A percentile compares a stretch with the other conserved stretches of the same genome.
Conservation (phyloP, 257 asterid genomes). For the Nicotiana otophora region DNA sequence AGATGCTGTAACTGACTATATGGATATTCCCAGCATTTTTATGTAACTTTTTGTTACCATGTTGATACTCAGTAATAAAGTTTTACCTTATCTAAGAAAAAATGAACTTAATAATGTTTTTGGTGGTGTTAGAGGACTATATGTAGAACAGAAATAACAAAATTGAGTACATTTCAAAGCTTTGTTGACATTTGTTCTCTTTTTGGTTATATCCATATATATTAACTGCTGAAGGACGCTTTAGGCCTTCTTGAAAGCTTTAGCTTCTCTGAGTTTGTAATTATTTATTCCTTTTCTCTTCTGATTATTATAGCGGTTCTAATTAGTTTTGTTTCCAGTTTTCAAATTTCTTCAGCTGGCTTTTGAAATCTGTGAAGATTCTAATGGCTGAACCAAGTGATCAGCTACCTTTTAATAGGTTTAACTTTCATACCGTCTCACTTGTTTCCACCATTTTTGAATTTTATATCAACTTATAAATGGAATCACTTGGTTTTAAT, state of each 20-base stretch:
- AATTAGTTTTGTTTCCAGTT: conserved; percentile 48
- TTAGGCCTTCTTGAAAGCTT: neutral
- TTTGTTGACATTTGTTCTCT: neutral
- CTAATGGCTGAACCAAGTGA: conserved; percentile 95
- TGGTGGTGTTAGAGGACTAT: neutral
- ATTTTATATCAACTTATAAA: conserved; percentile 10
- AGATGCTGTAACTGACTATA: too few relatives aligned
- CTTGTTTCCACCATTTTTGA: conserved; percentile 11
- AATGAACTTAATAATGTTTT: neutral
- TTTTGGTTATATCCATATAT: too few relatives aligned
- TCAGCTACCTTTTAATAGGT: conserved; percentile 95
- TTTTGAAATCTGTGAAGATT: conserved; percentile 79
- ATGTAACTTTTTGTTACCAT: too few relatives aligned
- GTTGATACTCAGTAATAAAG: too few relatives aligned
- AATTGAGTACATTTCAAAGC: neutral
- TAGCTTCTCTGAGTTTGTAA: neutral
- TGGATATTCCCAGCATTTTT: too few relatives aligned
- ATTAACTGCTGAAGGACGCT: neutral
- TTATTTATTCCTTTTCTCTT: neutral
- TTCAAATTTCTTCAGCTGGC: conserved; percentile 98
- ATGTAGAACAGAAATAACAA: neutral
- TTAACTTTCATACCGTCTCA: conserved; percentile 25
- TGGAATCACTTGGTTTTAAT: neutral
- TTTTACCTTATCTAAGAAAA: neutral
- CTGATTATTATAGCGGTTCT: conserved; percentile 18